Conservation (phyloP, 2,329 filamentous ascomycete species). For the Mycosphaerella sp. region DNA sequence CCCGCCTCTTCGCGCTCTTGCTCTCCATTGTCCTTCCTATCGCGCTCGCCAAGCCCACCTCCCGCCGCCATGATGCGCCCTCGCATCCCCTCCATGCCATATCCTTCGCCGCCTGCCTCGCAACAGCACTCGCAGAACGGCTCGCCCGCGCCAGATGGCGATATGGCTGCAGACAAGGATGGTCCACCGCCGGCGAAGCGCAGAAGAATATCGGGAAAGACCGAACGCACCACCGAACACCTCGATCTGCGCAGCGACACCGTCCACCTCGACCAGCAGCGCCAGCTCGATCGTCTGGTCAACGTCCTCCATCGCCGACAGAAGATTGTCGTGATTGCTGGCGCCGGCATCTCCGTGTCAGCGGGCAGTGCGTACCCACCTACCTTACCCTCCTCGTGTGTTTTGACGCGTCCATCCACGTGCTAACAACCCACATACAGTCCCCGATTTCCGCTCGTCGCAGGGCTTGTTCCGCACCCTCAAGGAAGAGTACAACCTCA, state of each 20-base stretch:
- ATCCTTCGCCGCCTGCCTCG: constrained; percentile 38
- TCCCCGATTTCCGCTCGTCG: constrained; percentile 92
- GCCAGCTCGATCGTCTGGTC: constrained; percentile 63
- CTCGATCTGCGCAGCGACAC: constrained; percentile 60
- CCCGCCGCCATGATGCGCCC: constrained; percentile 15
- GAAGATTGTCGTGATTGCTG: constrained; percentile 94
- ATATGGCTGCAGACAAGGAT: constrained; percentile 48
- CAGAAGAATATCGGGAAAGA: constrained; percentile 53
- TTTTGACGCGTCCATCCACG: constrained; percentile 10
- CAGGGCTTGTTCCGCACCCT: constrained; percentile 82
- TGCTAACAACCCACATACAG: constrained; percentile 39
- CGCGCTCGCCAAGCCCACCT: constrained; percentile 15
- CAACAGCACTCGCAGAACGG: constrained; percentile 42
- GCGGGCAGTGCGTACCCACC: constrained; percentile 66
- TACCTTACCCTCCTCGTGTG: constrained; percentile 7
- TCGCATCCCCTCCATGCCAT: constrained; percentile 34
- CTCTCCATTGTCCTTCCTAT: constrained; percentile 19
- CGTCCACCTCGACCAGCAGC: constrained; percentile 51
- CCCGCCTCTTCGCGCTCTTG: constrained; percentile 22
- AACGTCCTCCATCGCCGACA: constrained; percentile 76
- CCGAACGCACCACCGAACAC: constrained; percentile 69
- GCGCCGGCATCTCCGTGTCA: constrained; percentile 93
- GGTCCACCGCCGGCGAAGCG: constrained; percentile 68
- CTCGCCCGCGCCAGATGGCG: constrained; percentile 40
- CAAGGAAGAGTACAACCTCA: constrained; percentile 80